Percentiles rank a stretch among this genome's conserved stretches.
These are phyloP conservation scores for Gautieria morchelliformis DNA, from an alignment of 768 basidiomycete genomes.

Conservation along the genomic window DNA sequence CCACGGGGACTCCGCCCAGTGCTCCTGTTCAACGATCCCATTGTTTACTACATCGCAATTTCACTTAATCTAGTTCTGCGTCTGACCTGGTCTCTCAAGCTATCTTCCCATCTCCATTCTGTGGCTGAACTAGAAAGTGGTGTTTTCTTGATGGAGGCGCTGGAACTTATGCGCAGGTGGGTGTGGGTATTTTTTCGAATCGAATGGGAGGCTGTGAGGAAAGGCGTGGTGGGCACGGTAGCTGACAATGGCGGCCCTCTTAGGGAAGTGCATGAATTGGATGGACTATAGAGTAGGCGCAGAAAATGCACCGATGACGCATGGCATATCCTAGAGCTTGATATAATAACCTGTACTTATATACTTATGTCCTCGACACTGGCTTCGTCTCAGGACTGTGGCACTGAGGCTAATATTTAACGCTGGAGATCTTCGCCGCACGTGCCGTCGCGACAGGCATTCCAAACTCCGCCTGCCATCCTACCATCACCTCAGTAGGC, in stretches of 20 bases:
- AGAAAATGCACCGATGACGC: no score
- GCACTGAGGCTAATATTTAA: no score
- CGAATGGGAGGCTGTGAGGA: constrained; percentile 90
- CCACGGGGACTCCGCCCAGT: constrained; percentile 67
- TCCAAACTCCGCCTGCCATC: neutral
- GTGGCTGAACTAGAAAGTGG: constrained; percentile 68
- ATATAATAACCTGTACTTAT: no score
- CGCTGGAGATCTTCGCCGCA: no score
- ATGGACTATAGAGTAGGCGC: neutral
- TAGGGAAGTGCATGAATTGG: neutral
- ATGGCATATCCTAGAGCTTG: neutral
- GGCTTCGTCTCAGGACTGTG: no score
- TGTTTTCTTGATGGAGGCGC: constrained; percentile 85
- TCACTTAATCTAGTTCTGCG: constrained; percentile 79
- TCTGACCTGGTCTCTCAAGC: constrained; percentile 88
- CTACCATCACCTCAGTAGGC: neutral
- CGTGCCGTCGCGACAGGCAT: neutral
- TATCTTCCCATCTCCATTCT: constrained; percentile 78
- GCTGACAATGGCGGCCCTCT: neutral
- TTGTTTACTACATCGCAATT: constrained; percentile 74
- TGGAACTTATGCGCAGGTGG: constrained; percentile 88
- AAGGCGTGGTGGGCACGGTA: constrained; percentile 19
- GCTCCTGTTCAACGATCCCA: constrained; percentile 69
- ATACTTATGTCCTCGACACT: no score
- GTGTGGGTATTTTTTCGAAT: constrained; percentile 96